Evolutionary conservation across 352 stramenopile species (phyloP).

Genomic region (Phytophthora hibernalis): DNA sequence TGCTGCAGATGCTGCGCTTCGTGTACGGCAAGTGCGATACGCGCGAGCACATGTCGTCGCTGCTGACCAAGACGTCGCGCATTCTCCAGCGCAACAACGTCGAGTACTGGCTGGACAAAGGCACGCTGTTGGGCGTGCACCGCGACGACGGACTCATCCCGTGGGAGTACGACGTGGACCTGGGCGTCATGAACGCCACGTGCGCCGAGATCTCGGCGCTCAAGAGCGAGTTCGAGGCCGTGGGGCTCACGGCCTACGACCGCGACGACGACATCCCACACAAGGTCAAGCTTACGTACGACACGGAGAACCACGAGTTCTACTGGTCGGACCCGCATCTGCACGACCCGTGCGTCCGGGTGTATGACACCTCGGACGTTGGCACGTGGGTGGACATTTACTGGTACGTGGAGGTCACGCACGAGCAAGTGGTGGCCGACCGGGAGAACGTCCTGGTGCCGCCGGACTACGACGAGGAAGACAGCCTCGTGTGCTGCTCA

Average conservation of each 20-base stretch:
- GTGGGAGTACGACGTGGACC: conserved; percentile 84
- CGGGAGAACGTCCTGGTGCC: conserved; percentile 63
- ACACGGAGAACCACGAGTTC: conserved; percentile 83
- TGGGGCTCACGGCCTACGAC: conserved; percentile 74
- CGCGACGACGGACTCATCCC: conserved; percentile 77
- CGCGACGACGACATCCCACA: conserved; percentile 76
- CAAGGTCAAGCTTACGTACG: conserved; percentile 86
- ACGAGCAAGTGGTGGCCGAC: conserved; percentile 48
- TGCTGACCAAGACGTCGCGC: conserved; percentile 71
- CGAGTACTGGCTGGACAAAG: conserved; percentile 88
- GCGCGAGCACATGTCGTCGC: conserved; percentile 64
- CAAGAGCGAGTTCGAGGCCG: conserved; percentile 66
- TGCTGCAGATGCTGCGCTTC: conserved; percentile 60
- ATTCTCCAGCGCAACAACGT: conserved; percentile 72
- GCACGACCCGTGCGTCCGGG: conserved; percentile 78
- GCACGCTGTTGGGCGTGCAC: conserved; percentile 73
- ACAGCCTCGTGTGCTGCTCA: conserved; percentile 76
- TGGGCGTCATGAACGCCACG: conserved; percentile 81
- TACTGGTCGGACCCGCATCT: conserved; percentile 82
- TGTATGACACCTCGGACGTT: conserved; percentile 68
- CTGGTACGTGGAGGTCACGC: conserved; percentile 76
- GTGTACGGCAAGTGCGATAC: conserved; percentile 83
- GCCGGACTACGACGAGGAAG: conserved; percentile 62
- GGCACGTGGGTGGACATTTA: conserved; percentile 85
- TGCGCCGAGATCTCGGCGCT: conserved; percentile 73